Conservation (phyloP, 805 yeast genomes). For the Candida wancherniae region DNA sequence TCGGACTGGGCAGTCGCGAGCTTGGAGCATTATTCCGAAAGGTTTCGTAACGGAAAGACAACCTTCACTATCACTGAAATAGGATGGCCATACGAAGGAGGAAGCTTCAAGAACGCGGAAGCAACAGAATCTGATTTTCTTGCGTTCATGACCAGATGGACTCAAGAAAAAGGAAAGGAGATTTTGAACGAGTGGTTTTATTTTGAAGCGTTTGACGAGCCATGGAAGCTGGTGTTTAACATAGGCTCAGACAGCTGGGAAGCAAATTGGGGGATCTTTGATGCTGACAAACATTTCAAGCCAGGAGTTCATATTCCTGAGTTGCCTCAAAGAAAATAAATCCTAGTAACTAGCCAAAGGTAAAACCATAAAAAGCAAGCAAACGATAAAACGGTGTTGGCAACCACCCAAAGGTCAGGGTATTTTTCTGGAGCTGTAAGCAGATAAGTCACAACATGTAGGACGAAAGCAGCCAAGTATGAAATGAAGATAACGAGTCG, state of each 20-base stretch:
- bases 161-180: conserved; percentile 40
- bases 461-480: conserved; percentile 40
- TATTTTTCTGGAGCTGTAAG: conserved; percentile 51
- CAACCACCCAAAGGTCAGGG: conserved; percentile 85
- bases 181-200: conserved; percentile 46
- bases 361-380: conserved; percentile 71
- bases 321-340: conserved; percentile 15
- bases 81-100: conserved; percentile 73
- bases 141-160: conserved; percentile 46
- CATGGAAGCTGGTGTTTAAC: conserved; percentile 58
- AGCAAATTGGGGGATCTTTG: conserved; percentile 66
- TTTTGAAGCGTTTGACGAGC: conserved; percentile 71
- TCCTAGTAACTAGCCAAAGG: conserved; percentile 70
- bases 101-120: conserved; percentile 38
- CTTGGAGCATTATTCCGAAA: conserved; percentile 32
- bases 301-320: conserved; percentile 1
- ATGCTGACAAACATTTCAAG: conserved; percentile 2
- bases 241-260: conserved; percentile 53
- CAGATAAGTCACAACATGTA: conserved; percentile 52
- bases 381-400: conserved; percentile 69
- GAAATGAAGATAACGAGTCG: conserved; percentile 22
- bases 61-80: conserved; percentile 52
- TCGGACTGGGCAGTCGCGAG: conserved; percentile 44
- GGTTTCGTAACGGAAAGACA: conserved; percentile 22
- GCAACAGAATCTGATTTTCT: conserved; percentile 46